Evolutionary conservation across 225 moss, liverwort and hornwort genomes (phyloP).

Genomic region (Antitrichia curtipendula): DNA sequence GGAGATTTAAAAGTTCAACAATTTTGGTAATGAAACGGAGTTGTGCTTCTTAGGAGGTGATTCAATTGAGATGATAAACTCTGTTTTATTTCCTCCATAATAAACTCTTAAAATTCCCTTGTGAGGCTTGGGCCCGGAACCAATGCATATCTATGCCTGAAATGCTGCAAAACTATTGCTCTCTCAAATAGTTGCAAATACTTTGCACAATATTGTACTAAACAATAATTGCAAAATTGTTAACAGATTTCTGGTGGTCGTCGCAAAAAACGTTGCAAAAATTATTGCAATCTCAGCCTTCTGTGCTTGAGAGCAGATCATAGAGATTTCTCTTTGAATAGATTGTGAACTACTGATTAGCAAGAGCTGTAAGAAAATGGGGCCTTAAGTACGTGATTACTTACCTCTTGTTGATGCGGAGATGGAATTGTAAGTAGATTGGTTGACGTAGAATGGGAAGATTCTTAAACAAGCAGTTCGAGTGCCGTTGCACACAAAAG

Average conservation of each 20-base stretch:
- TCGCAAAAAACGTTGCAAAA: neutral
- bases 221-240: neutral
- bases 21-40: neutral
- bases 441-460: constrained; percentile 4
- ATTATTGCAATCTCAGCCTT: neutral
- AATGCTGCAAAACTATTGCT: neutral
- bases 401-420: constrained; percentile 11
- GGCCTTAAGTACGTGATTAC: neutral
- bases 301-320: too few relatives aligned
- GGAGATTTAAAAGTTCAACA: neutral
- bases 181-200: neutral
- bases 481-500: constrained; percentile 29
- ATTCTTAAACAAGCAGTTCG: neutral
- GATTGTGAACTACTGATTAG: neutral
- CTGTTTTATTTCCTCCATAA: neutral
- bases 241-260: neutral
- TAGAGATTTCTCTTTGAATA: neutral
- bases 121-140: neutral
- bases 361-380: neutral
- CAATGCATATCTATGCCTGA: too few relatives aligned
- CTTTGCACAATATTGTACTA: neutral
- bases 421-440: constrained; percentile 3
- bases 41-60: neutral
- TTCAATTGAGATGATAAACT: neutral
- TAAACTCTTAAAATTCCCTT: neutral